phyloP scores from a whole-genome alignment of 495 filamentous ascomycete genomes.

The Penicillium crystallinum region DNA sequence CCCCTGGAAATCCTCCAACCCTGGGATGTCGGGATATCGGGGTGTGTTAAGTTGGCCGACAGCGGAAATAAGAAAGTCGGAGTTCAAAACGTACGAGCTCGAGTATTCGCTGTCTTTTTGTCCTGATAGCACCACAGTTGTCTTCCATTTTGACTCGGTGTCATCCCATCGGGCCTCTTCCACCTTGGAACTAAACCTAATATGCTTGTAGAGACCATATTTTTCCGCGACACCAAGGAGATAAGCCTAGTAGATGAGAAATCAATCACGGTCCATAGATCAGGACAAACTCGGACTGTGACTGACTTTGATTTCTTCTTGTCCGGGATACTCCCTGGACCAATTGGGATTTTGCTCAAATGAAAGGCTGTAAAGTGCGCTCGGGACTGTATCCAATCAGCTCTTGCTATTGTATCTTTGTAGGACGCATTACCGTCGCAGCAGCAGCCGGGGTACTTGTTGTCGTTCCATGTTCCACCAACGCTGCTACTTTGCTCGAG shows the following conservation, averaged over 20 bases:
- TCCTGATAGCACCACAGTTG: slow-evolving; percentile 36
- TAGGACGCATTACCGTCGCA: slow-evolving; percentile 39
- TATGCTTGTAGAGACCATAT: slow-evolving; percentile 52
- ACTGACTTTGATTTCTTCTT: slow-evolving; percentile 54
- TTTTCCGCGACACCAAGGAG: slow-evolving; percentile 54
- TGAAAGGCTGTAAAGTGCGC: slow-evolving; percentile 56
- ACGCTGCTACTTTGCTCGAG: slow-evolving; percentile 49
- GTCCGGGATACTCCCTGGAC: slow-evolving; percentile 59
- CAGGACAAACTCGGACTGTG: background rate
- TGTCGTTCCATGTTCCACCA: slow-evolving; percentile 54
- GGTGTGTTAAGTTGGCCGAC: slow-evolving; percentile 61
- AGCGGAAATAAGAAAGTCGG: slow-evolving; percentile 59
- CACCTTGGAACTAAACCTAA: slow-evolving; percentile 51
- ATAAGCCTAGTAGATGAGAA: slow-evolving; percentile 38
- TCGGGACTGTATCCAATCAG: slow-evolving; percentile 33
- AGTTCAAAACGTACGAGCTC: slow-evolving; percentile 38
- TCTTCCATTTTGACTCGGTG: slow-evolving; percentile 49
- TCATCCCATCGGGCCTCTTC: slow-evolving; percentile 55
- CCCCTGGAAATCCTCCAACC: slow-evolving; percentile 52
- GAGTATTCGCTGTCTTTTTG: slow-evolving; percentile 44
- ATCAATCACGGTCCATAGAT: background rate
- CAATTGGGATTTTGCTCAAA: slow-evolving; percentile 63
- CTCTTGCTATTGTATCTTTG: background rate
- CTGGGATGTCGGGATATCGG: slow-evolving; percentile 53
- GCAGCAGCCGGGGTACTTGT: slow-evolving; percentile 50